Base-by-base conservation (phyloP, 2,329 filamentous ascomycete species). In the Hawksworthiomyces lignivorus region DNA sequence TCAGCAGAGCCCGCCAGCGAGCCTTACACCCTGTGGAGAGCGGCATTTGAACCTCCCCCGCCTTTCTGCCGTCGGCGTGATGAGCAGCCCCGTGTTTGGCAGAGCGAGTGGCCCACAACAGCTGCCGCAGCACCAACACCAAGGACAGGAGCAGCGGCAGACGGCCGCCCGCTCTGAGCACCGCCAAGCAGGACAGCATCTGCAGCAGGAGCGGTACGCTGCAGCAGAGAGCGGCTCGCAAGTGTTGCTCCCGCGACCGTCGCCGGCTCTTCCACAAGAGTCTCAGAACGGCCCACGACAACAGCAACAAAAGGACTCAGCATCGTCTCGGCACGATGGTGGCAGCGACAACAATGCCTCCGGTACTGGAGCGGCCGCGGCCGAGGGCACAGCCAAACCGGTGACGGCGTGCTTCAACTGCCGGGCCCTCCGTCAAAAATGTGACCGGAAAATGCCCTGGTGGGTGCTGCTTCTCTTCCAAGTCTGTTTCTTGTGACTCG, bases 331-430 rank as follows among this genome's bases (percentile, higher is more conserved):
- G 9, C 26, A 29, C 18, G 38, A 28, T n/a, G n/a, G n/a, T n/a
- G n/a, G n/a, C 18, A 26, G 12, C 22, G 38, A 22, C 2, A 19
- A 29, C n/a, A 19, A 29, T 15, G 24, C 36, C 3, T 19, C 29
- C 9, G 21, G 17, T 7, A 18, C 17, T 19, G 14, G 12, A 17
- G 22, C 17, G 19, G 19, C 39, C 8, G 39, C 24, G 11, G 24
- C 39, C 7, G 24, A 26, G 12, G 39, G 39, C 7, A 28, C 39
- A 3, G 32, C 15, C 31, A 48, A 50, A 38, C 48, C 46, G n/a
- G 42, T 37, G 11, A 50, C 48, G 5, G 48, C 48, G 11, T 50
- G 48, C 37, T 50, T 50, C 39, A 48, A 50, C 40, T 50, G 48
- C 39, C 41, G 48, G 3, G 46, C 46, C 2, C 29, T 50, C 28